These are phyloP conservation scores for Akanthomyces muscarius DNA, from an alignment of 2,329 filamentous ascomycete genomes.

Conservation along the genomic window DNA sequence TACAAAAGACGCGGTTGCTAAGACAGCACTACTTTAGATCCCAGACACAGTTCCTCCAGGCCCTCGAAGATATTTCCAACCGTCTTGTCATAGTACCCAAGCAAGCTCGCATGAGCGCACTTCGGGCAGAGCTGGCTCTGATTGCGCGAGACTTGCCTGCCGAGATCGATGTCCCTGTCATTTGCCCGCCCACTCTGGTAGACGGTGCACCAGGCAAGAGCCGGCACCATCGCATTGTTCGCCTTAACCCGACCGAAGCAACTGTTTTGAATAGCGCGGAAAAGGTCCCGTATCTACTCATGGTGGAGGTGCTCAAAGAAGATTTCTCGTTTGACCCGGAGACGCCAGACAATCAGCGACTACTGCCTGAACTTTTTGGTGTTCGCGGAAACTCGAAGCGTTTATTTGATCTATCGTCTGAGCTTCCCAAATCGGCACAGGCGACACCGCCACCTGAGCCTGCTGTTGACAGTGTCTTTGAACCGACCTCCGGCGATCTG, in stretches of 20 bases:
- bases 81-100: slow-evolving; percentile 80
- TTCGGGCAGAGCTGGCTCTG: slow-evolving; percentile 75
- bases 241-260: slow-evolving; percentile 77
- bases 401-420: slow-evolving; percentile 63
- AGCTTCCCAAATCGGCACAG: slow-evolving; percentile 54
- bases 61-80: slow-evolving; percentile 79
- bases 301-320: slow-evolving; percentile 77
- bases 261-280: slow-evolving; percentile 84
- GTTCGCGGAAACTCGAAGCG: slow-evolving; percentile 56
- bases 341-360: slow-evolving; percentile 64
- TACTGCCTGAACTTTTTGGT: slow-evolving; percentile 55
- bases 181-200: slow-evolving; percentile 70
- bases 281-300: slow-evolving; percentile 78
- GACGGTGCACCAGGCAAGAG: slow-evolving; percentile 72
- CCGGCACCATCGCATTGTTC: slow-evolving; percentile 76
- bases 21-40: slow-evolving; percentile 80
- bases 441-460: slow-evolving; percentile 41
- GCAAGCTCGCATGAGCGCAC: slow-evolving; percentile 72
- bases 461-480: slow-evolving; percentile 70
- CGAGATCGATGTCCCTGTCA: slow-evolving; percentile 78
- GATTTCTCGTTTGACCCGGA: slow-evolving; percentile 81
- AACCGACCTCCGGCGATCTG: slow-evolving; percentile 74
- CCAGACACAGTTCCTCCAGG: slow-evolving; percentile 75
- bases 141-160: slow-evolving; percentile 78
- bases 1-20: slow-evolving; percentile 68